These are phyloP conservation scores for Neonectria hederae DNA, from an alignment of 2,329 filamentous ascomycete genomes.

Conservation along the genomic window DNA sequence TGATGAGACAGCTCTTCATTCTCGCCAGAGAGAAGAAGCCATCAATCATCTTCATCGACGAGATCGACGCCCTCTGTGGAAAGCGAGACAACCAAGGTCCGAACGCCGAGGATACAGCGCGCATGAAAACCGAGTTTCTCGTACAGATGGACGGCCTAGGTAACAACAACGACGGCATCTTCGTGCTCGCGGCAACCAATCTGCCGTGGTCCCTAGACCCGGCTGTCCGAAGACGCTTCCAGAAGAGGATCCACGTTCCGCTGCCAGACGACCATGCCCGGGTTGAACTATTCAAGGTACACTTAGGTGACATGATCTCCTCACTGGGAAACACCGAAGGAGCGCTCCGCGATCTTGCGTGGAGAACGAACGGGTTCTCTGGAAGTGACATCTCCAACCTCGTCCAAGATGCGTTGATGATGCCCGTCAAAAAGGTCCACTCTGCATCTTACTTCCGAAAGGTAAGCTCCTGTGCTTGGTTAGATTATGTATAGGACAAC, in stretches of 20 bases:
- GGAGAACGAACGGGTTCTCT: conserved; percentile 14
- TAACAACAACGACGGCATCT: conserved; percentile 20
- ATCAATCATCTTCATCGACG: conserved; percentile 27
- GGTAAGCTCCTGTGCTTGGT: background rate
- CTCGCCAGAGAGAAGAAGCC: conserved; percentile 26
- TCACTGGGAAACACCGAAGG: background rate
- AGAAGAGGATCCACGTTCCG: conserved; percentile 22
- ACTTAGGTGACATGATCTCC: conserved; percentile 13
- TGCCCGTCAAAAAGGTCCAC: conserved; percentile 18
- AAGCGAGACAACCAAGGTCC: conserved; percentile 7
- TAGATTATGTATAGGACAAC: background rate
- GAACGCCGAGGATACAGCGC: conserved; percentile 6
- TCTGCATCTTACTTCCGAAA: conserved; percentile 23
- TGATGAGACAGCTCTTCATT: conserved; percentile 22
- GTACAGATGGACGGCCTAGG: conserved; percentile 22
- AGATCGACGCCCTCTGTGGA: conserved; percentile 23
- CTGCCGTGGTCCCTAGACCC: conserved; percentile 22
- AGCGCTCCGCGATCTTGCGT: conserved; percentile 4
- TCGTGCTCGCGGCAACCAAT: conserved; percentile 23
- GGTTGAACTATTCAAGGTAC: conserved; percentile 19
- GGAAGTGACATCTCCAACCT: conserved; percentile 20
- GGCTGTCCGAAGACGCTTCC: conserved; percentile 19
- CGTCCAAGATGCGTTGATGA: conserved; percentile 24
- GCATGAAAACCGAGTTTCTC: conserved; percentile 25
- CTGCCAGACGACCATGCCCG: conserved; percentile 19